A percentile compares a stretch with the other conserved stretches of the same genome.
Conservation (phyloP, 2,329 filamentous ascomycete genomes). For the Hymenoscyphus occultus region DNA sequence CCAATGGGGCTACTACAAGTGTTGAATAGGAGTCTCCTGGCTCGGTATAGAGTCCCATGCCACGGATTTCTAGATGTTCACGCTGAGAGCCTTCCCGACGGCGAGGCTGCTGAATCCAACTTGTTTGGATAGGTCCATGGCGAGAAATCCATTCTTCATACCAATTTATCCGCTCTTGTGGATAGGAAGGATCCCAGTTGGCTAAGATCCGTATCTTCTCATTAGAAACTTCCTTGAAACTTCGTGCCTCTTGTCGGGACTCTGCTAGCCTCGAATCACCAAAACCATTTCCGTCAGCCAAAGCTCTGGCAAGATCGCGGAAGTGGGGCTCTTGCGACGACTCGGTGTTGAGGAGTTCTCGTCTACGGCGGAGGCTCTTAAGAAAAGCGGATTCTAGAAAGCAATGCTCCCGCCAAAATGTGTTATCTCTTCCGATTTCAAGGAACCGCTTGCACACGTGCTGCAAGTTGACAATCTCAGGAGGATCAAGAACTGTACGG, state of each 20-base stretch:
- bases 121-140: slow-evolving; percentile 68
- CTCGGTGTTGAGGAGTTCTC: slow-evolving; percentile 41
- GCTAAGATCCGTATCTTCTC: slow-evolving; percentile 59
- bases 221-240: slow-evolving; percentile 29
- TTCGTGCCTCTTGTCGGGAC: slow-evolving; percentile 24
- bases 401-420: slow-evolving; percentile 72
- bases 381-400: slow-evolving; percentile 69
- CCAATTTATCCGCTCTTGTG: slow-evolving; percentile 72
- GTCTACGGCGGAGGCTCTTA: slow-evolving; percentile 55
- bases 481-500: slow-evolving; percentile 56
- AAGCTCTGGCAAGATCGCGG: slow-evolving; percentile 33
- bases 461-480: slow-evolving; percentile 66
- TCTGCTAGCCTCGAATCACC: slow-evolving; percentile 29
- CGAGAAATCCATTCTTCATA: slow-evolving; percentile 87
- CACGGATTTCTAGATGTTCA: slow-evolving; percentile 64
- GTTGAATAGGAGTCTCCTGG: slow-evolving; percentile 50
- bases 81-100: slow-evolving; percentile 42
- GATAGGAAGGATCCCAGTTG: slow-evolving; percentile 80
- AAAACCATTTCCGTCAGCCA: slow-evolving; percentile 32
- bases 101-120: slow-evolving; percentile 70
- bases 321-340: slow-evolving; percentile 41
- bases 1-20: slow-evolving; percentile 71
- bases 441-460: slow-evolving; percentile 65
- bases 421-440: slow-evolving; percentile 67
- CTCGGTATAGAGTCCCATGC: slow-evolving; percentile 65